Conservation (phyloP, 768 basidiomycete species). For the Lepiota venenata region DNA sequence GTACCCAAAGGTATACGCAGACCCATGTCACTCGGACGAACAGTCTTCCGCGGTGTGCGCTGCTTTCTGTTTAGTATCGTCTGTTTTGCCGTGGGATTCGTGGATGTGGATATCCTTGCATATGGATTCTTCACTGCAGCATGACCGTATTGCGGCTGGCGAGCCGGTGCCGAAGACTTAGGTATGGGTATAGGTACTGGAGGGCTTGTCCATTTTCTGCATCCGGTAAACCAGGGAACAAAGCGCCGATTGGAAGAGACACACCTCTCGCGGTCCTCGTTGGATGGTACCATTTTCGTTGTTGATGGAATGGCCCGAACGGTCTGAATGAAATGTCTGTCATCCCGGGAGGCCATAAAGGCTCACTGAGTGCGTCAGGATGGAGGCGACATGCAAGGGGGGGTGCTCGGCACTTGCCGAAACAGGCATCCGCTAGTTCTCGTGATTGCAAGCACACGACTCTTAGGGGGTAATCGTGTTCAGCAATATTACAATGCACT, state of each 20-base stretch:
- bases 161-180: neutral
- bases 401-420: constrained; percentile 13
- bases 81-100: constrained; percentile 1
- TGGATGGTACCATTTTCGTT: neutral
- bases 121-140: constrained; percentile 1
- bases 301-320: neutral
- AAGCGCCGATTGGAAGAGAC: neutral
- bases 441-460: neutral
- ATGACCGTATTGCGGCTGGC: neutral
- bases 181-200: neutral
- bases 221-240: neutral
- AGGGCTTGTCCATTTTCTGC: neutral
- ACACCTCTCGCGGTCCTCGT: neutral
- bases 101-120: neutral
- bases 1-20: neutral
- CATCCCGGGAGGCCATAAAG: constrained; percentile 10
- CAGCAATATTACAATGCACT: constrained; percentile 4
- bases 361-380: neutral
- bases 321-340: neutral
- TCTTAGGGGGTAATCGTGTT: neutral
- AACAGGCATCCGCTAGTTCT: constrained; percentile 8
- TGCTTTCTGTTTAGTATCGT: neutral
- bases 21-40: neutral
- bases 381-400: constrained; percentile 15
- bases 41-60: neutral